Percentiles rank a stretch among this genome's conserved stretches.
These are phyloP conservation scores for Batkoa obscura DNA, from an alignment of 371 early-diverging fungal genomes.

Conservation along the genomic window DNA sequence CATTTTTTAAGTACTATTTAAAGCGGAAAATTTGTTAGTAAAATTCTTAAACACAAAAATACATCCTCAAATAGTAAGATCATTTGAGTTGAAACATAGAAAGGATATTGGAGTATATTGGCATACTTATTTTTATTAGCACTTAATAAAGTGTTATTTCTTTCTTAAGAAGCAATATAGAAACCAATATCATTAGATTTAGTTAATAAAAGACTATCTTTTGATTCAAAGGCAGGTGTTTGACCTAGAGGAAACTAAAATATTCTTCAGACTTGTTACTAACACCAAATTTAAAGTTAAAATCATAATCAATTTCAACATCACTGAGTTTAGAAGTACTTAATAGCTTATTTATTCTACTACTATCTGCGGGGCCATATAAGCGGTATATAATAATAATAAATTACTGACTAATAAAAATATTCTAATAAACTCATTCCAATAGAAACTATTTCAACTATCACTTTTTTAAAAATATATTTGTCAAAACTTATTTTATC, in stretches of 20 bases:
- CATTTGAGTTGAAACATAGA: slow-evolving; percentile 48
- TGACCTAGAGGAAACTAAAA: slow-evolving; percentile 37
- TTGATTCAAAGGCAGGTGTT: slow-evolving; percentile 58
- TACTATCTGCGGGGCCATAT: no score
- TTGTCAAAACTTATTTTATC: no score
- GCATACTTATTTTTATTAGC: slow-evolving; percentile 45
- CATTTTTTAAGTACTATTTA: no score
- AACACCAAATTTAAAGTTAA: slow-evolving; percentile 39
- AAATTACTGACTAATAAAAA: no score
- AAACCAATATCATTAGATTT: slow-evolving; percentile 77
- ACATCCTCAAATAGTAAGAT: no score
- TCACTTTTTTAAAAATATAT: no score
- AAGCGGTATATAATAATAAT: no score
- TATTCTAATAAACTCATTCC: no score
- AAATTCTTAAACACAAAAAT: no score
- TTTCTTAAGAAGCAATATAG: slow-evolving; percentile 51
- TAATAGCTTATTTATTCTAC: no score
- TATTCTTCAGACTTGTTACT: slow-evolving; percentile 60
- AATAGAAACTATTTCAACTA: no score
- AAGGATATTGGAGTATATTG: slow-evolving; percentile 54
- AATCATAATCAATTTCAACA: slow-evolving; percentile 35
- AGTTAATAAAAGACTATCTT: slow-evolving; percentile 21
- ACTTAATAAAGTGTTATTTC: slow-evolving; percentile 38
- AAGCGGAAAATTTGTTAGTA: no score
- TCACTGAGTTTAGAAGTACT: slow-evolving; percentile 62